Percentiles rank a stretch among this genome's conserved stretches.
Evolutionary conservation across 805 yeast genomes (phyloP).

Genomic region (Starmerella sp.): DNA sequence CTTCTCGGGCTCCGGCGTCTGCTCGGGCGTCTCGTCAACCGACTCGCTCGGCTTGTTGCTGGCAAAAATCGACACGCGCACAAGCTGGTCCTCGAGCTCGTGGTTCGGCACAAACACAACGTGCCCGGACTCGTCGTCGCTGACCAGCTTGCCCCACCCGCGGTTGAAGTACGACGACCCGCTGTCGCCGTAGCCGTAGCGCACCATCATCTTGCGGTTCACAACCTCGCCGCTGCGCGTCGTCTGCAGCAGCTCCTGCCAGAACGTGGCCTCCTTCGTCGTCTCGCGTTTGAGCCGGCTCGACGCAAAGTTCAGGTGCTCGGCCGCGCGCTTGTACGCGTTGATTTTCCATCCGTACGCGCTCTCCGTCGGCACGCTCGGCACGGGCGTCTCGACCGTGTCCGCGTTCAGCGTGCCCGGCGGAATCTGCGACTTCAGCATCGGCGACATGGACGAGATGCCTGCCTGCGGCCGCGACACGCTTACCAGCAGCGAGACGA

Average conservation of each 20-base stretch:
- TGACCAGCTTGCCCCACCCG: conserved; percentile 47
- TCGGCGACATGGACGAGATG: conserved; percentile 57
- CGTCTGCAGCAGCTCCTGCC: conserved; percentile 42
- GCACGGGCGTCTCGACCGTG: conserved; percentile 16
- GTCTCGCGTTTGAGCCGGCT: conserved; percentile 43
- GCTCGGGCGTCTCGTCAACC: background rate
- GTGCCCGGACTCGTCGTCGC: conserved; percentile 33
- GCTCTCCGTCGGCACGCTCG: conserved; percentile 14
- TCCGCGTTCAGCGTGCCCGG: conserved; percentile 29
- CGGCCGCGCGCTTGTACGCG: conserved; percentile 47
- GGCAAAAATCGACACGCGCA: conserved; percentile 45
- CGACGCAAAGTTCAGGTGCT: conserved; percentile 42
- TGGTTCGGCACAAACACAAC: conserved; percentile 33
- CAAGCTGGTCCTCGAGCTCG: conserved; percentile 34
- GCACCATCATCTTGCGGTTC: conserved; percentile 63
- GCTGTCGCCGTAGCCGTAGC: conserved; percentile 83
- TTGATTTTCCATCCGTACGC: conserved; percentile 74
- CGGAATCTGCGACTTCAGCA: conserved; percentile 22
- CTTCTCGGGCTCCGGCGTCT: conserved; percentile 5
- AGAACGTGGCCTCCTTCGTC: conserved; percentile 51
- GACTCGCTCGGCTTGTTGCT: background rate
- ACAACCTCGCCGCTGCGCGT: conserved; percentile 43
- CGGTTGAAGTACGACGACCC: conserved; percentile 67
- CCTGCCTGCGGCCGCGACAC: conserved; percentile 78
- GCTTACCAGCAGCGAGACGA: conserved; percentile 71